A percentile compares a stretch with the other conserved stretches of the same genome.
phyloP scores from a whole-genome alignment of 164 flowering plant genomes.

The Vitis riparia region DNA sequence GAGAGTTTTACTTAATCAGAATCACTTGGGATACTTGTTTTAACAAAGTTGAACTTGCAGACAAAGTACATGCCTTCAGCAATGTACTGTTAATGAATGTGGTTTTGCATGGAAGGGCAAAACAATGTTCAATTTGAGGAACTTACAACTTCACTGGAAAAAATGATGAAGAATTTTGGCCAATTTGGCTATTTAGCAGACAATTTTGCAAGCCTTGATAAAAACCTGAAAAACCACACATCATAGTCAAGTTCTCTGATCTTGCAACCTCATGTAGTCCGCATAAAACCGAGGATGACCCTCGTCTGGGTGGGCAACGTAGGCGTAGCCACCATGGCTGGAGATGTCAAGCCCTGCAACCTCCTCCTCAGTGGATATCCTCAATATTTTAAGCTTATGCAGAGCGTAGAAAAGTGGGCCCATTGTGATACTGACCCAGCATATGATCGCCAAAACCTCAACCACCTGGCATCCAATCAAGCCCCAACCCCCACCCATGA shows the following conservation, averaged over 20 bases:
- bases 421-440: slow-evolving; percentile 80
- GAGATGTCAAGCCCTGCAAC: slow-evolving; percentile 73
- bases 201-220: too few species aligned
- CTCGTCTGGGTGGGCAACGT: slow-evolving; percentile 38
- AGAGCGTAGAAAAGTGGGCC: slow-evolving; percentile 63
- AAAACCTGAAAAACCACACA: neutral
- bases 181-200: too few species aligned
- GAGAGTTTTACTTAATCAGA: too few species aligned
- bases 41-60: too few species aligned
- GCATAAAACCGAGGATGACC: slow-evolving; percentile 45
- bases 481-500: slow-evolving; percentile 80
- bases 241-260: neutral
- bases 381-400: slow-evolving; percentile 44
- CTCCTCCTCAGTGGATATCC: slow-evolving; percentile 62
- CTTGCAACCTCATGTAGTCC: slow-evolving; percentile 38
- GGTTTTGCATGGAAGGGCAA: too few species aligned
- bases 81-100: too few species aligned
- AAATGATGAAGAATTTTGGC: too few species aligned
- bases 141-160: too few species aligned
- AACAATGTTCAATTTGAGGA: too few species aligned
- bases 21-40: too few species aligned
- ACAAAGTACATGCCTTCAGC: too few species aligned
- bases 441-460: slow-evolving; percentile 49
- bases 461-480: slow-evolving; percentile 58
- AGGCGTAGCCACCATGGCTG: slow-evolving; percentile 75